A percentile compares a stretch with the other conserved stretches of the same genome.
Evolutionary conservation across 2,329 filamentous ascomycete genomes (phyloP).

Genomic region (Nemania diffusa): DNA sequence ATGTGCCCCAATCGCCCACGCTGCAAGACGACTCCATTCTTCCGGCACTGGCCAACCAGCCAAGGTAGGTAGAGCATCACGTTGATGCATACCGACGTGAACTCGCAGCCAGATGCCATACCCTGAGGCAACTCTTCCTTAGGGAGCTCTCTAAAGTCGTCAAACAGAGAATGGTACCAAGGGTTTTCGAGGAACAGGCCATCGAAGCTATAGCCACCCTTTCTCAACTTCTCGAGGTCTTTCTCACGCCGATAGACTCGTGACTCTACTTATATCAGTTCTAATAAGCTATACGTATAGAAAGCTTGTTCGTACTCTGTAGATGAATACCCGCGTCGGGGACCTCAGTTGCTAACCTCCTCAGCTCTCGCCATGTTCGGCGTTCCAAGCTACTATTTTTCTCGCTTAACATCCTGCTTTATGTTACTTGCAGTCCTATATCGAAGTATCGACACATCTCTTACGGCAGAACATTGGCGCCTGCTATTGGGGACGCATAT

Average conservation of each 20-base stretch:
- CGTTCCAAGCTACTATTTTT: constrained; percentile 48
- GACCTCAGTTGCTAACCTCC: constrained; percentile 47
- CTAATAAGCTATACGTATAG: background rate
- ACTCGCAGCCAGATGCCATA: constrained; percentile 77
- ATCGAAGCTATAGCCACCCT: constrained; percentile 67
- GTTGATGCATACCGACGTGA: constrained; percentile 92
- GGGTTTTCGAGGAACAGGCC: constrained; percentile 74
- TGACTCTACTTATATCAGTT: constrained; percentile 52
- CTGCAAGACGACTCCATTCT: constrained; percentile 74
- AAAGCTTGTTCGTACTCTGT: constrained; percentile 41
- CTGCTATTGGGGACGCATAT: constrained; percentile 72
- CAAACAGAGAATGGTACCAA: constrained; percentile 78
- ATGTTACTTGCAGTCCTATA: constrained; percentile 20
- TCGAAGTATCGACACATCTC: constrained; percentile 12
- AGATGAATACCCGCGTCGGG: constrained; percentile 51
- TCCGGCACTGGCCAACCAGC: constrained; percentile 82
- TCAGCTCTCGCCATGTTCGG: constrained; percentile 47
- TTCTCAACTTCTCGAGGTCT: constrained; percentile 59
- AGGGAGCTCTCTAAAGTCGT: constrained; percentile 74
- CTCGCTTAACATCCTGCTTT: constrained; percentile 44
- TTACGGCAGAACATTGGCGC: constrained; percentile 50
- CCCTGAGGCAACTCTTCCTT: constrained; percentile 68
- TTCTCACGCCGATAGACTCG: constrained; percentile 67
- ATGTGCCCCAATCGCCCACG: constrained; percentile 76
- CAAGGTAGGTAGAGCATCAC: constrained; percentile 87